Evolutionary conservation across 1,284 basidiomycete species (phyloP), one percentile per base, ranked within the genome.

Genomic region (Microstroma glucosiphilum): DNA sequence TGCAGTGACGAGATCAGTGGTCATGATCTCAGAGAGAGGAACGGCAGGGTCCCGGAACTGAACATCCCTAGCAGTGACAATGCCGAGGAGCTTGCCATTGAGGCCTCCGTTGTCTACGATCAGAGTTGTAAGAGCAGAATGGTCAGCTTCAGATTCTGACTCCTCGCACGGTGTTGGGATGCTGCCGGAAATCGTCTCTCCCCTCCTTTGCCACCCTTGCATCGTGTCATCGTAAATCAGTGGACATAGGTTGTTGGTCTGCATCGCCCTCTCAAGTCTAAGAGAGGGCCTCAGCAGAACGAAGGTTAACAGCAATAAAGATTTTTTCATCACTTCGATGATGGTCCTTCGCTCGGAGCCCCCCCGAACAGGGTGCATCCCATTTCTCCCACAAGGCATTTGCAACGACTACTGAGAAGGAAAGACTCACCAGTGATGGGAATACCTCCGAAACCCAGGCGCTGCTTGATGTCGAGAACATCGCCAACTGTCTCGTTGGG

Each of bases 41-140:
- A 86, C 85, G 1, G 83, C 80, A 3, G 86, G 82, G 62, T 88
- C 83, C 61, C 88, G 89, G 85, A 98, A 99, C 82, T 97, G 92
- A 62, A 97, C 87, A 81, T 98, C 94, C 70, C 94, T 91, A 54
- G 90, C 88, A 17, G 94, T 99, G 70, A 98, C 92, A 69, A 99
- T 97, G 59, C 94, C 94, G 64, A 96, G 84, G 43, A 99, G 88
- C 81, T 91, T 94, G 62, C 91, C 91, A 60, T 78, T 63, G 89
- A 92, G 56, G 90, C 83, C 51, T 84, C 96, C 94, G 40, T 87
- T 88, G 69, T 96, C 94, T 96, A 26, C 15, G 9, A 37, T 3
- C n/a, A 37, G 30, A 37, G 30, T 4, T 37, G 30, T 3, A 12
- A 48, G 46, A 23, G 6, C 4, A n/a, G 7, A 12, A 48, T 48